A percentile compares a stretch with the other conserved stretches of the same genome.
These are phyloP conservation scores for Crucihimalaya himalaica DNA, from an alignment of 345 rosid species.

Conservation along the genomic window DNA sequence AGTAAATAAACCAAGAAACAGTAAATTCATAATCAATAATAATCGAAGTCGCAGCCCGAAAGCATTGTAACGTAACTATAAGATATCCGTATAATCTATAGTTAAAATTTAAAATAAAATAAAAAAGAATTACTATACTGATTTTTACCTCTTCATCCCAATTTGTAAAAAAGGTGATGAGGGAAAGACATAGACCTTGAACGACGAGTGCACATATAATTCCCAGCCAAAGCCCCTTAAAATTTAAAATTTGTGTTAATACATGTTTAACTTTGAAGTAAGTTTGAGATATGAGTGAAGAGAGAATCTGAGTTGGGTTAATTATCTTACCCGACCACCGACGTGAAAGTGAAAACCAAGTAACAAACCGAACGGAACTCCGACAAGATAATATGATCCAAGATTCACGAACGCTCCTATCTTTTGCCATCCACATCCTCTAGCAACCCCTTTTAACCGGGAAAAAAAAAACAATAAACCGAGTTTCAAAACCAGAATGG, in stretches of 20 bases:
- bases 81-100: background rate
- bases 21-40: background rate
- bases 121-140: background rate
- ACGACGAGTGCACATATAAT: conserved; percentile 49
- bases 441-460: conserved; percentile 46
- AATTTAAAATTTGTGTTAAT: background rate
- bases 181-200: conserved; percentile 41
- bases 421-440: conserved; percentile 65
- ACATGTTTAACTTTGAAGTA: background rate
- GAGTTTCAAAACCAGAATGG: background rate
- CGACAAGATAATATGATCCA: conserved; percentile 51
- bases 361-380: conserved; percentile 47
- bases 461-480: background rate
- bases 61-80: background rate
- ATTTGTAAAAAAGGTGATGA: conserved; percentile 38
- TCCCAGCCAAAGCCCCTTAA: conserved; percentile 60
- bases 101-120: background rate
- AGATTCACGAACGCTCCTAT: conserved; percentile 49
- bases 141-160: conserved; percentile 49
- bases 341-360: conserved; percentile 46
- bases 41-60: background rate
- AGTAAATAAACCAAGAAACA: background rate
- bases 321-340: conserved; percentile 43
- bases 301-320: background rate
- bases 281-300: background rate